phyloP scores from a whole-genome alignment of 768 basidiomycete genomes.

The Naganishia friedmannii region DNA sequence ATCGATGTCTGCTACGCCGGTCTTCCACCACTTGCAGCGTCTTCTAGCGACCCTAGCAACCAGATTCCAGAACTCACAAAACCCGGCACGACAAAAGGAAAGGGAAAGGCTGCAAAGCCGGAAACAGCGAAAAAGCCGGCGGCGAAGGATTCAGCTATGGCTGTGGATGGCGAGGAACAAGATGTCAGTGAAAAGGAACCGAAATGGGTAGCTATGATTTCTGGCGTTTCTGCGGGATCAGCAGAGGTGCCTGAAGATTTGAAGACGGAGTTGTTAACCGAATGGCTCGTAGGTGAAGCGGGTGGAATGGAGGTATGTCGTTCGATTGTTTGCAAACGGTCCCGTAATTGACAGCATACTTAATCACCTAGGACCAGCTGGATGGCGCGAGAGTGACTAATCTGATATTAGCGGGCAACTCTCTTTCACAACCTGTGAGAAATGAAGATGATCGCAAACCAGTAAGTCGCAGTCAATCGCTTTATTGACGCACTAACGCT shows the following conservation, averaged over 20 bases:
- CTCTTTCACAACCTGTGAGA: constrained; percentile 60
- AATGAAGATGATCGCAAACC: constrained; percentile 51
- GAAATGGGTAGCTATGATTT: constrained; percentile 75
- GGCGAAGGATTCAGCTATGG: constrained; percentile 1
- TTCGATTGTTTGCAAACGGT: not conserved
- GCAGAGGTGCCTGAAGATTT: constrained; percentile 56
- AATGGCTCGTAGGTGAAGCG: constrained; percentile 80
- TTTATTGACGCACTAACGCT: not conserved
- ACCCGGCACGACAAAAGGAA: constrained; percentile 32
- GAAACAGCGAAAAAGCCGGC: constrained; percentile 27
- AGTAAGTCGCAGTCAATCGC: constrained; percentile 33
- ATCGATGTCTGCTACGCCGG: constrained; percentile 82
- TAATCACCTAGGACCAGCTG: constrained; percentile 57
- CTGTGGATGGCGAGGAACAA: constrained; percentile 22
- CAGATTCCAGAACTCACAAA: not conserved
- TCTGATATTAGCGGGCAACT: constrained; percentile 86
- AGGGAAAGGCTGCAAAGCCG: constrained; percentile 37
- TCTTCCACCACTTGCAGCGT: constrained; percentile 64
- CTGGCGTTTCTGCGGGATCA: constrained; percentile 77
- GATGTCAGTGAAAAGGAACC: constrained; percentile 55
- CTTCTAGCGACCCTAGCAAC: constrained; percentile 33
- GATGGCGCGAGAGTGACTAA: constrained; percentile 72
- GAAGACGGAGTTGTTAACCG: constrained; percentile 78
- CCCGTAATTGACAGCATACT: not conserved
- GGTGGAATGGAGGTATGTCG: constrained; percentile 60